Percentiles rank a stretch among this genome's conserved stretches.
These are phyloP conservation scores for Trichophyton mentagrophytes DNA, from an alignment of 2,329 filamentous ascomycete species.

Conservation along the genomic window DNA sequence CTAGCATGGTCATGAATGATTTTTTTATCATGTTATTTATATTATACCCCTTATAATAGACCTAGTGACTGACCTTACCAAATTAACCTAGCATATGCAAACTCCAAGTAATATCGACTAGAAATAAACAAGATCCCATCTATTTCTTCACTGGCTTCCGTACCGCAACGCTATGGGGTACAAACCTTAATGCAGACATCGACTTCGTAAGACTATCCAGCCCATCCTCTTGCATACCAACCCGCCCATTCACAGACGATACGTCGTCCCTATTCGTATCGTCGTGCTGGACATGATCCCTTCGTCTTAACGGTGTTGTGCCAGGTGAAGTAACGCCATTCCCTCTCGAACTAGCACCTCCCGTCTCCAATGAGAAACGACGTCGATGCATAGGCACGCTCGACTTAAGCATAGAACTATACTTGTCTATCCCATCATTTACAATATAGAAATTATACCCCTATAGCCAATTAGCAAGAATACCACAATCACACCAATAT, in stretches of 20 bases:
- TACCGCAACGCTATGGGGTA: slow-evolving; percentile 29
- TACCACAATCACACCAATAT: not conserved
- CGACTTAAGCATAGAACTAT: slow-evolving; percentile 59
- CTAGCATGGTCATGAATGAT: not conserved
- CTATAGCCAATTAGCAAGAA: slow-evolving; percentile 17
- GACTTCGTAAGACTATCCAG: slow-evolving; percentile 30
- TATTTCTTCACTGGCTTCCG: slow-evolving; percentile 13
- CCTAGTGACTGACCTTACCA: too few species aligned
- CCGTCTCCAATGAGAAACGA: slow-evolving; percentile 21
- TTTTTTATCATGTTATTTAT: too few species aligned
- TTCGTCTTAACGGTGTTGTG: slow-evolving; percentile 19
- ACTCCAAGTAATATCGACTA: not conserved
- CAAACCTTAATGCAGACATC: slow-evolving; percentile 34
- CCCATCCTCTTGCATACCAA: slow-evolving; percentile 13
- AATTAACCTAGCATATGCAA: not conserved
- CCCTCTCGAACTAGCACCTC: not conserved
- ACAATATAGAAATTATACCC: slow-evolving; percentile 82
- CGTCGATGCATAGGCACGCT: slow-evolving; percentile 20
- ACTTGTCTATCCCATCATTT: slow-evolving; percentile 76
- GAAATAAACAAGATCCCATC: not conserved
- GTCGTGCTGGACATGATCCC: slow-evolving; percentile 8
- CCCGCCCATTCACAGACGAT: not conserved
- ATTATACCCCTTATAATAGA: not conserved
- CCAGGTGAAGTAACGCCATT: not conserved
- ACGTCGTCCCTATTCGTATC: not conserved